A percentile compares a stretch with the other conserved stretches of the same genome.
Evolutionary conservation across 2,329 filamentous ascomycete species (phyloP).

Genomic region (Trichoderma hamatum): DNA sequence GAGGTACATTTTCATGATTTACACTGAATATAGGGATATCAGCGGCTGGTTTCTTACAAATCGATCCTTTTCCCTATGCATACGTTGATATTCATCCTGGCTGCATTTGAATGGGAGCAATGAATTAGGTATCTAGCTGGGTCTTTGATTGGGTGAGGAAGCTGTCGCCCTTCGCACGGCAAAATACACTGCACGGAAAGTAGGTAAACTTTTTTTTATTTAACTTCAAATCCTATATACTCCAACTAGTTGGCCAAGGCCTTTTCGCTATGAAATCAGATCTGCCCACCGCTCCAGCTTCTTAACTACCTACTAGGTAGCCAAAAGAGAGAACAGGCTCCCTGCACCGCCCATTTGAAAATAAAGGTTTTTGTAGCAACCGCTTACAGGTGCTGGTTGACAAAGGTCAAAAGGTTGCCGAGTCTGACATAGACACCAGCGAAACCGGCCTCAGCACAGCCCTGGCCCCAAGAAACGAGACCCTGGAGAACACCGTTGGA

Average conservation of each 20-base stretch:
- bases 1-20: neutral
- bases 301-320: neutral
- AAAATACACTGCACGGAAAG: neutral
- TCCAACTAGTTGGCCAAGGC: conserved; percentile 3
- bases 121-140: neutral
- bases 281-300: neutral
- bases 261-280: neutral
- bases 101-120: neutral
- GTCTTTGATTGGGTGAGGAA: neutral
- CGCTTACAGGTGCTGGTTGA: conserved; percentile 29
- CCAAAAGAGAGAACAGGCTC: neutral
- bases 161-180: neutral
- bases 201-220: neutral
- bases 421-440: conserved; percentile 39
- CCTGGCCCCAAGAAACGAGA: conserved; percentile 39
- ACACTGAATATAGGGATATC: neutral
- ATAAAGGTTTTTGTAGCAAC: neutral
- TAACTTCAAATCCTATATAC: conserved; percentile 10
- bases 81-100: neutral
- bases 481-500: conserved; percentile 33
- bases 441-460: conserved; percentile 35
- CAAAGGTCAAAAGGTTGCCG: conserved; percentile 35
- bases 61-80: neutral
- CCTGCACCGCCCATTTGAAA: neutral
- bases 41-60: neutral